Percentiles rank a stretch among this genome's conserved stretches.
Evolutionary conservation across 1,284 basidiomycete species (phyloP).

Genomic region (Pseudozyma pruni): DNA sequence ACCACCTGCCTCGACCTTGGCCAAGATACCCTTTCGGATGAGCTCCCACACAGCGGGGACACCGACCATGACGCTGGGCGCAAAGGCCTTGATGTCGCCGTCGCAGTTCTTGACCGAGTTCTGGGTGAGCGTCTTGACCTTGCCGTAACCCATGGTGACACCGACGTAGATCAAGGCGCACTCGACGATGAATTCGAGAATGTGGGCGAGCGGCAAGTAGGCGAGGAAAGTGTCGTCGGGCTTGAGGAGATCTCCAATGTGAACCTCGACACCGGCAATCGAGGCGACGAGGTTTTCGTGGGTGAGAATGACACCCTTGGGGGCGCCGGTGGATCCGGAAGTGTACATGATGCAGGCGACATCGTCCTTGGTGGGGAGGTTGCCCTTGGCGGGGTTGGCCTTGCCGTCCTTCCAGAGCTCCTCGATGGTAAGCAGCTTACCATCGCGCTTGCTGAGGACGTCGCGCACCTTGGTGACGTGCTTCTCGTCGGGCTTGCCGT

Average conservation of each 20-base stretch:
- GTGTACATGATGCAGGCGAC: constrained; percentile 97
- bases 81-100: constrained; percentile 85
- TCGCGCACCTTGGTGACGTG: constrained; percentile 62
- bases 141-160: constrained; percentile 84
- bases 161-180: constrained; percentile 70
- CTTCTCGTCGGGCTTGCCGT: constrained; percentile 72
- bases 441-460: constrained; percentile 57
- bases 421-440: constrained; percentile 53
- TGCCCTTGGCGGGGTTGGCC: constrained; percentile 38
- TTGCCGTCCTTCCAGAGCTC: constrained; percentile 70
- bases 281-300: constrained; percentile 88
- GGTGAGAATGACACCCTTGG: constrained; percentile 91
- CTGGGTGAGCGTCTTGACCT: constrained; percentile 96
- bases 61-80: constrained; percentile 86
- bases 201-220: constrained; percentile 91
- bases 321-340: constrained; percentile 87
- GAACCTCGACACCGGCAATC: constrained; percentile 79
- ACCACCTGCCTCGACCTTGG: constrained; percentile 77
- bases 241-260: constrained; percentile 81
- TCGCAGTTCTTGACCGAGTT: constrained; percentile 86
- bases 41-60: constrained; percentile 79
- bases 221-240: constrained; percentile 82
- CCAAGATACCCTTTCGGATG: constrained; percentile 90
- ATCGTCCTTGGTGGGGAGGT: constrained; percentile 55
- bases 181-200: constrained; percentile 83